Evolutionary conservation across 305 asterid species (phyloP), one percentile per base, ranked within the genome.

Genomic region (Ajuga reptans): DNA sequence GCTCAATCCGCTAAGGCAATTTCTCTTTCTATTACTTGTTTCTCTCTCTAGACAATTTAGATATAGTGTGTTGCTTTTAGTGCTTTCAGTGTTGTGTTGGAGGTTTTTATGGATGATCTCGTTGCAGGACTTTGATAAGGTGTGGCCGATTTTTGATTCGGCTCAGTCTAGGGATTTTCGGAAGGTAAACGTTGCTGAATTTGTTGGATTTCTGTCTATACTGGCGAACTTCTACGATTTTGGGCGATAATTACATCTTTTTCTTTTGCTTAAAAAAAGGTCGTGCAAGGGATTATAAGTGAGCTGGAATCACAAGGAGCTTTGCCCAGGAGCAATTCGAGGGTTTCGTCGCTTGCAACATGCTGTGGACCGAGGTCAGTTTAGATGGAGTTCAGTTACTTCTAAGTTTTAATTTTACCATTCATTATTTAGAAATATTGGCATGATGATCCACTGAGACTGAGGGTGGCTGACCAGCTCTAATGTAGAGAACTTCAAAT

Each of bases 221-320:
- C 16, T 52, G 72, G 59, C 39, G 17, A 46, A 29, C 50, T 34
- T 68, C 31, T 21, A 1, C 72, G 17, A 33, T 42, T 16, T 67
- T 72, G 39, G 46, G 14, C 15, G 31, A 3, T 36, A 43, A 49
- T 66, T 73, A 60, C 45, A 65, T 68, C n/a, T n/a, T n/a, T 60
- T 18, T 68, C 57, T 5, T 39, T 17, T 12, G 27, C 49, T 75
- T 61, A 72, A 51, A 15, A 31, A 18, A 15, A 31, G 99, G 99
- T 93, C 50, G 97, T 93, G 60, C 99, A 93, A 82, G 97, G 93
- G 76, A 93, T 93, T 58, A 93, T 93, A 72, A 90, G 97, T 73
- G 99, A 93, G 81, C 91, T 93, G 78, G 99, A 93, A 84, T 82
- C 96, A 3, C 99, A 93, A 83, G 99, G 99, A 57, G 99, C 99